A percentile compares a stretch with the other conserved stretches of the same genome.
phyloP scores from a whole-genome alignment of 148 eudicot species.

The Vaccinium corymbosum region DNA sequence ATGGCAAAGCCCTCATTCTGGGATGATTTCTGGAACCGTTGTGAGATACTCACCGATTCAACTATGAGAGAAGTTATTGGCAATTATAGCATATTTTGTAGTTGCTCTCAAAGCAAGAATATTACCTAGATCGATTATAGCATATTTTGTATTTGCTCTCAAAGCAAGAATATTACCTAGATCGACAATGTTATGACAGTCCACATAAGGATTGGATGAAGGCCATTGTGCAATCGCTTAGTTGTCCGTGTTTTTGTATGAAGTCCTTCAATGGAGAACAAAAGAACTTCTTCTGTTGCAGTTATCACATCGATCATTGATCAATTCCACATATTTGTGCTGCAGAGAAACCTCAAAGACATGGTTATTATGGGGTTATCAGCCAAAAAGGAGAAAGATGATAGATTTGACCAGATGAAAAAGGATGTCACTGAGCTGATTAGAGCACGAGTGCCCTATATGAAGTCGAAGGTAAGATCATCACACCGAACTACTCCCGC shows the following conservation, averaged over 20 bases:
- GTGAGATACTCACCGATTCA: background rate
- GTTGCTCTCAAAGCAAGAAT: background rate
- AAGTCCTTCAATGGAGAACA: background rate
- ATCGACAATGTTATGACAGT: background rate
- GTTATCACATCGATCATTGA: background rate
- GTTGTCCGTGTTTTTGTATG: background rate
- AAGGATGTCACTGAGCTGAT: slow-evolving; percentile 81
- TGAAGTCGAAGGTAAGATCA: slow-evolving; percentile 60
- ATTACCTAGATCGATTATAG: background rate
- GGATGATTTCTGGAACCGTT: background rate
- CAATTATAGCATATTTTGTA: background rate
- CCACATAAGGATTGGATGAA: background rate
- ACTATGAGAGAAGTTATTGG: background rate
- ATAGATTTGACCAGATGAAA: slow-evolving; percentile 66
- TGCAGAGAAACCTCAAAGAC: slow-evolving; percentile 74
- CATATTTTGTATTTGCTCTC: background rate
- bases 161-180: background rate
- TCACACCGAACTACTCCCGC: background rate
- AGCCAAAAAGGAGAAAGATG: slow-evolving; percentile 86
- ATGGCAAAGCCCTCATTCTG: background rate
- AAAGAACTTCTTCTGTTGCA: background rate
- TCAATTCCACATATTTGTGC: slow-evolving; percentile 18
- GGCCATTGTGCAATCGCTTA: background rate
- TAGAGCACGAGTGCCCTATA: slow-evolving; percentile 44
- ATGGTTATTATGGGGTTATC: slow-evolving; percentile 74